Conservation (phyloP, 148 eudicot genomes). For the Silene latifolia region DNA sequence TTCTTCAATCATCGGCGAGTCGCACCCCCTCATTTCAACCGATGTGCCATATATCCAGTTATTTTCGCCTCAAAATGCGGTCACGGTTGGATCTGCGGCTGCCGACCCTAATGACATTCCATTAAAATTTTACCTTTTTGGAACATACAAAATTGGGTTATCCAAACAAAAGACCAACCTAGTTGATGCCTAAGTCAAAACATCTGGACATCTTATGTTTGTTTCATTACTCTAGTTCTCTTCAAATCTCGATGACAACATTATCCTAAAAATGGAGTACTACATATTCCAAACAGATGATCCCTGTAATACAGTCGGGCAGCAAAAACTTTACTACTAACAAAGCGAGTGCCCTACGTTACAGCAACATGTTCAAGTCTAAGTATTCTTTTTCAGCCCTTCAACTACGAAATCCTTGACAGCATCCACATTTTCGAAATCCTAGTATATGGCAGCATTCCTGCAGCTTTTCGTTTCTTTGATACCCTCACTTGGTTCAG, state of each 20-base stretch:
- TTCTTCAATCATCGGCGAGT: too few relatives aligned
- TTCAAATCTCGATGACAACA: neutral
- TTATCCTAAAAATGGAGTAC: neutral
- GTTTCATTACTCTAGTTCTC: neutral
- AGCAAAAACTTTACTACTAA: neutral
- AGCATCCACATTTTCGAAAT: conserved; percentile 42
- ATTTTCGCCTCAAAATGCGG: neutral
- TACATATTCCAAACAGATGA: neutral
- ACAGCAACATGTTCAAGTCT: neutral
- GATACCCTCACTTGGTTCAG: neutral
- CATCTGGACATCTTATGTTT: neutral
- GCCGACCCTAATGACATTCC: neutral
- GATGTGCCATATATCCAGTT: too few relatives aligned
- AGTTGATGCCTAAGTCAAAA: neutral
- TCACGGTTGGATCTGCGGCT: neutral
- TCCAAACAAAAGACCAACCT: neutral
- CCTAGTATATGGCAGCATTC: conserved; percentile 18
- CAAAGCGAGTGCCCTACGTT: neutral
- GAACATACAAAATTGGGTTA: neutral
- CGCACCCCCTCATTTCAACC: too few relatives aligned
- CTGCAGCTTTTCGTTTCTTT: conserved; percentile 9
- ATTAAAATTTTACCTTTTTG: neutral
- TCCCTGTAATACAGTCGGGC: neutral
- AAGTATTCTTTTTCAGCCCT: neutral
- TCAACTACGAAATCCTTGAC: conserved; percentile 11